Conservation (phyloP, 2,329 filamentous ascomycete genomes). For the Fusarium burgessii region DNA sequence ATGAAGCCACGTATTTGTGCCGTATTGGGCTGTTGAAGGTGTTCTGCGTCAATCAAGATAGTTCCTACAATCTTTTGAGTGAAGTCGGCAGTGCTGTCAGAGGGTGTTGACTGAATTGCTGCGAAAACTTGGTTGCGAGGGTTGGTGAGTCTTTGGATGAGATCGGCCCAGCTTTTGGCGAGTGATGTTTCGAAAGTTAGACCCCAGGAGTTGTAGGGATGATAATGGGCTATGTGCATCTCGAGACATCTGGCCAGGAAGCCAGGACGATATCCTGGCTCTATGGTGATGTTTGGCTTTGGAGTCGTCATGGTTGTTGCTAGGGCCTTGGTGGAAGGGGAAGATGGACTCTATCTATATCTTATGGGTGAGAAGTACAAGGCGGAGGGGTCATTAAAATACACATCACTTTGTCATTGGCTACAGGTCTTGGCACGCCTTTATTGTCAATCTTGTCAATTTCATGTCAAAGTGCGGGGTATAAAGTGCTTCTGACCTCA, state of each 20-base stretch:
- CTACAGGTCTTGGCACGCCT: background rate
- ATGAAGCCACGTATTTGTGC: constrained; percentile 35
- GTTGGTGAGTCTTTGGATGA: constrained; percentile 27
- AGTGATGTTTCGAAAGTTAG: constrained; percentile 23
- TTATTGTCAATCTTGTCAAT: background rate
- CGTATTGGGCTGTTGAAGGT: background rate
- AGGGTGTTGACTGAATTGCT: background rate
- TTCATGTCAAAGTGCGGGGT: constrained; percentile 1
- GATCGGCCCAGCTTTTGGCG: constrained; percentile 28
- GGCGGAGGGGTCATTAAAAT: background rate
- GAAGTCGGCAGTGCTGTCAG: background rate
- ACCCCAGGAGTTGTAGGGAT: constrained; percentile 27
- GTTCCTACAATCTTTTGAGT: constrained; percentile 30
- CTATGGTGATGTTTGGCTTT: background rate
- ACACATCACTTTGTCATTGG: background rate
- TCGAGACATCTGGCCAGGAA: constrained; percentile 30
- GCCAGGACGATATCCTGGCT: constrained; percentile 32
- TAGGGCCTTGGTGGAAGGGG: background rate
- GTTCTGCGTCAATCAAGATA: constrained; percentile 15
- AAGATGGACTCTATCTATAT: fast-evolving
- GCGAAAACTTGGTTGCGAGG: constrained; percentile 29
- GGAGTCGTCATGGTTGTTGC: background rate
- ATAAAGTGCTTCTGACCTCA: background rate
- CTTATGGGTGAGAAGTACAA: background rate
- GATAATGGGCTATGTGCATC: constrained; percentile 34